These are phyloP conservation scores for Linum lewisii DNA, from an alignment of 345 rosid species.

Conservation along the genomic window DNA sequence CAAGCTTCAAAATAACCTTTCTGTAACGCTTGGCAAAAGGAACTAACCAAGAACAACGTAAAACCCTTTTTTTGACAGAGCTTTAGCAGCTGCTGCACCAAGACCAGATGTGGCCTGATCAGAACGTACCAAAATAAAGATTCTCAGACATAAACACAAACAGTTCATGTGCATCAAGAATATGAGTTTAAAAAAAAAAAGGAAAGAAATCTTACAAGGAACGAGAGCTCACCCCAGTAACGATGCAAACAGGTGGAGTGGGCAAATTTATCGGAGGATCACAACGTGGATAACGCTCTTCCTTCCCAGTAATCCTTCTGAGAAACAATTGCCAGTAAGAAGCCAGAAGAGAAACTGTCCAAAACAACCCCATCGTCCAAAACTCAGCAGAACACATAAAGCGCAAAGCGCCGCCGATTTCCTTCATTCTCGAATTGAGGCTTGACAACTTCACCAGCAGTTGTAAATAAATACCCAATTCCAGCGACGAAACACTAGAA, in stretches of 20 bases:
- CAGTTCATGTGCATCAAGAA: background rate
- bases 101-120: slow-evolving; percentile 77
- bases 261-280: slow-evolving; percentile 16
- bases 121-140: background rate
- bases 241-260: slow-evolving; percentile 47
- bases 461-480: no score
- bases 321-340: slow-evolving; percentile 47
- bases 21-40: no score
- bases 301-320: slow-evolving; percentile 20
- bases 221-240: slow-evolving; percentile 55
- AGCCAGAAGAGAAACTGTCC: slow-evolving; percentile 42
- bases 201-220: background rate
- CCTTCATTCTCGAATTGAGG: background rate
- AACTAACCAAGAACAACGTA: slow-evolving; percentile 55
- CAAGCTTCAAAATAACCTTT: background rate
- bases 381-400: slow-evolving; percentile 40
- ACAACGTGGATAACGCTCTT: slow-evolving; percentile 26
- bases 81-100: slow-evolving; percentile 66
- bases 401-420: slow-evolving; percentile 19
- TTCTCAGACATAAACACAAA: background rate
- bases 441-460: no score
- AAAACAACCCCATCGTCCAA: slow-evolving; percentile 71
- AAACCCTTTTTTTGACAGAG: slow-evolving; percentile 68
- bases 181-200: background rate
- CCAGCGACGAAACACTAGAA: no score